phyloP scores from a whole-genome alignment of 2,329 filamentous ascomycete species.

The Scorias spongiosa region DNA sequence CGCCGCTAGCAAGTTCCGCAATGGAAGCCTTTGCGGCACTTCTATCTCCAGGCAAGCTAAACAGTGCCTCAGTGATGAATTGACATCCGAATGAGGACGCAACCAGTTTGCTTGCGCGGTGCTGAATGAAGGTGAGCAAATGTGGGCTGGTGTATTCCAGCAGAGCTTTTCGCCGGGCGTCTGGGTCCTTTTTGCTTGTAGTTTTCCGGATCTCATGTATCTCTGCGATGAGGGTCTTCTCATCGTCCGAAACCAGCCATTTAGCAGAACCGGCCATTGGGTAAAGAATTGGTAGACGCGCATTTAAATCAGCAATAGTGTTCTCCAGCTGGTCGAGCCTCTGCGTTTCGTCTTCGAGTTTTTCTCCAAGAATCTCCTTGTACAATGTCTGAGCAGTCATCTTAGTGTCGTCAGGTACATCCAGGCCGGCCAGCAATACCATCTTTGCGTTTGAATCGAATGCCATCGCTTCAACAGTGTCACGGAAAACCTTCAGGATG shows the following conservation, averaged over 20 bases:
- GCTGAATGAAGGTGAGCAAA: constrained; percentile 57
- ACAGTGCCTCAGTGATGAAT: constrained; percentile 66
- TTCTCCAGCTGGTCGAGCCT: constrained; percentile 42
- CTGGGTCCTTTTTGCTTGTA: constrained; percentile 86
- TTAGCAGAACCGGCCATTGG: constrained; percentile 53
- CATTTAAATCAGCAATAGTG: constrained; percentile 51
- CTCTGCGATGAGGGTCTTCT: constrained; percentile 54
- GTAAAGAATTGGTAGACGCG: constrained; percentile 57
- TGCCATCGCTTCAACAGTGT: constrained; percentile 73
- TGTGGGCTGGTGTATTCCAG: constrained; percentile 57
- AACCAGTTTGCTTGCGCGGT: constrained; percentile 52
- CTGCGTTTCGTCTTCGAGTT: constrained; percentile 30
- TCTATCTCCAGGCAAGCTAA: constrained; percentile 54
- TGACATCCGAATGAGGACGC: constrained; percentile 73
- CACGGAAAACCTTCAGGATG: constrained; percentile 78
- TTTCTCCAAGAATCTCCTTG: constrained; percentile 62
- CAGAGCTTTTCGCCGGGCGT: constrained; percentile 60
- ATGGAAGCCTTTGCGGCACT: constrained; percentile 49
- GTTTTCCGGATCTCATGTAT: constrained; percentile 62
- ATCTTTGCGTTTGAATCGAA: constrained; percentile 64
- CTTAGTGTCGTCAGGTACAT: constrained; percentile 89
- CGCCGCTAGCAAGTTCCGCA: constrained; percentile 28
- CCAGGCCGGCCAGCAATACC: constrained; percentile 71
- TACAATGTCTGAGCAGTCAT: constrained; percentile 75
- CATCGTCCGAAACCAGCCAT: constrained; percentile 49